Base-by-base conservation (phyloP, 1,139 yeast species). In the Hyphopichia buzzinii region DNA sequence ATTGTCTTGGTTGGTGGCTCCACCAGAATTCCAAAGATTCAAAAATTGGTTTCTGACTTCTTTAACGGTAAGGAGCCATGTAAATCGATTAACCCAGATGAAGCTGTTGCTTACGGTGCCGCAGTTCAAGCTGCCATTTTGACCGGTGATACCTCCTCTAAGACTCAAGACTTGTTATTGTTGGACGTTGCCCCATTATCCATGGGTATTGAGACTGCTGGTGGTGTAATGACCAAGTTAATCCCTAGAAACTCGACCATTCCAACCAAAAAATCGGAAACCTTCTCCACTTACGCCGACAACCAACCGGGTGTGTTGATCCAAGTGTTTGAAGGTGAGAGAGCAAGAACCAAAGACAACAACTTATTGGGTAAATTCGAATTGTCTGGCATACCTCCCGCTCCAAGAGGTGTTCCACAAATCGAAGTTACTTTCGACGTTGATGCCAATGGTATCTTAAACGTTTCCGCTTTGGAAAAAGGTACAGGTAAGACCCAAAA, bases 331-430 rank as follows among this genome's bases (percentile, higher is more conserved):
- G 97, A 90, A 71, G 97, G 97, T 77, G 97, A 90, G 73, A 87
- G 97, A 72, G 84, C 97, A 33, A 78, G 83, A 72, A 88, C 94
- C 39, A 89, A 85, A 73, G 97, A 90, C 70, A 90, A 90, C 75
- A 90, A 90, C 74, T 72, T 84, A 60, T 79, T 90, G 53, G 97
- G 97, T 67, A 88, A 89, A 71, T 90, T 90, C 57, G 96, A 90
- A 64, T 79, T 90, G 54, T 74, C 88, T 34, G 96, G 96, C 56
- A 89, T 90, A 48, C 97, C 97, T 55, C 95, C 97, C 42, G 95
- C 97, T 31, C 97, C 97, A 68, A 86, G 96, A 74, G 97, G 97
- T 66, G 89, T 84, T 41, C 96, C 96, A 50, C 96, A 88, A 72
- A 85, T 89, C 57, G 96, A 88, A 72, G 96, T 88, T 47, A 87